Evolutionary conservation across 2,329 filamentous ascomycete species (phyloP), one percentile per base, ranked within the genome.

Genomic region (Alternaria sp.): DNA sequence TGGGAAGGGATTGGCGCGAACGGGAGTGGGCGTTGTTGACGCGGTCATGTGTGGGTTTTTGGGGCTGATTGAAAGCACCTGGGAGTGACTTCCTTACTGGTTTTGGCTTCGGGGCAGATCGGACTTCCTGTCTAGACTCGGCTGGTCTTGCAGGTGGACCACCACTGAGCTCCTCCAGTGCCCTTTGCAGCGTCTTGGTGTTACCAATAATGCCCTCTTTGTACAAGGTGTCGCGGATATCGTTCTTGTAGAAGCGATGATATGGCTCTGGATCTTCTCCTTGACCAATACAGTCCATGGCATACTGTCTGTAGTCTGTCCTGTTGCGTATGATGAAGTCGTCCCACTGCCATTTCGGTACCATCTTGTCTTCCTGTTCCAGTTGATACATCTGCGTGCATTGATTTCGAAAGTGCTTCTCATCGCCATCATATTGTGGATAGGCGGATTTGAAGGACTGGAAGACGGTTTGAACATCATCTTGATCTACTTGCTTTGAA

Each of bases 321-420:
- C 68, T 64, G 58, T 77, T 73, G 15, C 79, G 72, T 25, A 80
- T 73, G 37, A 81, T 73, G 58, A 71, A 81, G 50, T 81, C 79
- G 54, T 81, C 80, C 80, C 80, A 81, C 41, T 77, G 75, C 65
- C 71, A 79, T 44, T 75, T 79, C 1, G 78, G 74, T 14, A 78
- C 71, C 74, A 78, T 77, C 41, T 70, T 75, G 25, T 77, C 75
- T 37, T 75, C 67, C 11, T 56, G 23, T 15, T 78, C 73, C 7
- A 80, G 67, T 21, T 67, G 51, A 20, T 72, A 58, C 18, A 80
- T 76, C 37, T 73, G 63, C 14, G 56, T 64, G 56, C 78, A 80
- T 44, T 71, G 68, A 3, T 64, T 69, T n/a, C 64, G 21, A 61
- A 81, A 81, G 44, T 80, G 78, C 12, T 71, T 73, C 6, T 28